phyloP scores from a whole-genome alignment of 495 filamentous ascomycete genomes.

The Podospora tetraspora region DNA sequence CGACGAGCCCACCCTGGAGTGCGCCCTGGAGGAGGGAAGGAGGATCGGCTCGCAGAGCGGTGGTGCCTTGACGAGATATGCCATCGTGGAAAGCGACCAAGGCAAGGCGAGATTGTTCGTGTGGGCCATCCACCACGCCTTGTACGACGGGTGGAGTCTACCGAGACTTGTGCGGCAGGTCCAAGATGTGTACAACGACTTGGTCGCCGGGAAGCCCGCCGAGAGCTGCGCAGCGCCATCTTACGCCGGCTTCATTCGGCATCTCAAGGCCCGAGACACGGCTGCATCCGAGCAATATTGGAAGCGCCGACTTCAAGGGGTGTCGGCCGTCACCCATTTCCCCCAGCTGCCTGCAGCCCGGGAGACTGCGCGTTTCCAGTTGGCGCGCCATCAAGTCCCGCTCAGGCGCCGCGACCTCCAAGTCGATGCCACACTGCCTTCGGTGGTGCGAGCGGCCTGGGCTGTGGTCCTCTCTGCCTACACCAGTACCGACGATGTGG shows the following conservation, averaged over 20 bases:
- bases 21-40: slow-evolving; percentile 16
- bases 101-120: slow-evolving; percentile 36
- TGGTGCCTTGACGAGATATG: slow-evolving; percentile 20
- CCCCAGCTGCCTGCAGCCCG: slow-evolving; percentile 16
- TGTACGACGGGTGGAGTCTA: slow-evolving; percentile 62
- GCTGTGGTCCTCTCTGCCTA: slow-evolving; percentile 36
- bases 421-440: slow-evolving; percentile 24
- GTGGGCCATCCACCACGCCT: slow-evolving; percentile 56
- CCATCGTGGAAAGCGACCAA: slow-evolving; percentile 17
- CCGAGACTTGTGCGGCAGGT: slow-evolving; percentile 44
- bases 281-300: slow-evolving; percentile 26
- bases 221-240: slow-evolving; percentile 10
- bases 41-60: slow-evolving; percentile 20
- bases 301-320: slow-evolving; percentile 13
- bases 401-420: slow-evolving; percentile 10
- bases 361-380: slow-evolving; percentile 10
- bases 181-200: slow-evolving; percentile 24
- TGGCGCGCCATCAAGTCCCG: slow-evolving; percentile 8
- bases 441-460: slow-evolving; percentile 41
- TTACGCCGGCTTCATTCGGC: slow-evolving; percentile 32
- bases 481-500: slow-evolving; percentile 36
- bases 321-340: slow-evolving; percentile 16
- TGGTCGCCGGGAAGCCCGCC: background rate
- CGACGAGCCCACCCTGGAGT: slow-evolving; percentile 13
- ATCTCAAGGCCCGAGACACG: slow-evolving; percentile 19